These are phyloP conservation scores for Teratosphaeria epicoccoides DNA, from an alignment of 2,329 filamentous ascomycete species.

Conservation along the genomic window DNA sequence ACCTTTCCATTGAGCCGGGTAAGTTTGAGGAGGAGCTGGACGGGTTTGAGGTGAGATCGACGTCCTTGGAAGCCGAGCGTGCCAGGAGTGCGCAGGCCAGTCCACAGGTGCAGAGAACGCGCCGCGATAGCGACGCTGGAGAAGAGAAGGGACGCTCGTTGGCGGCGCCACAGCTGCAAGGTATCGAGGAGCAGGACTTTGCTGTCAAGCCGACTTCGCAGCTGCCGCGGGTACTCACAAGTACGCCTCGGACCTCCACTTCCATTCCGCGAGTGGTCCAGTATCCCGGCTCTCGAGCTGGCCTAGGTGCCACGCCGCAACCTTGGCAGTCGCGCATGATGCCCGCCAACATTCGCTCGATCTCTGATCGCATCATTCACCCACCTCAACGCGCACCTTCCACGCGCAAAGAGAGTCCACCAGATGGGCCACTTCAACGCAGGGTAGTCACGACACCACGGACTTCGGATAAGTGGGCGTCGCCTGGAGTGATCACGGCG, in stretches of 20 bases:
- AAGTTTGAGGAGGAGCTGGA: constrained; percentile 24
- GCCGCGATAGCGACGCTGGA: background rate
- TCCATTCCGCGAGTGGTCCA: constrained; percentile 16
- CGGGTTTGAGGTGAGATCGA: constrained; percentile 17
- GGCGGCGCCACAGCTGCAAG: background rate
- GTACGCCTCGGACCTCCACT: constrained; percentile 15
- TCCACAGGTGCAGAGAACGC: constrained; percentile 2
- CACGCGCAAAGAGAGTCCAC: constrained; percentile 13
- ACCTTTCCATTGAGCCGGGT: constrained; percentile 23
- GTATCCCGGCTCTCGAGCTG: constrained; percentile 12
- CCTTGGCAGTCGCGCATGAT: constrained; percentile 7
- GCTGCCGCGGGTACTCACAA: constrained; percentile 10
- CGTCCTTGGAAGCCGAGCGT: constrained; percentile 16
- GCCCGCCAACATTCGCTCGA: background rate
- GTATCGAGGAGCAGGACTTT: background rate
- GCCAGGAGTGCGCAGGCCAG: constrained; percentile 11
- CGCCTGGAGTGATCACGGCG: background rate
- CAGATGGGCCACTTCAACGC: constrained; percentile 10
- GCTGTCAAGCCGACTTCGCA: background rate
- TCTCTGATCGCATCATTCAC: constrained; percentile 10
- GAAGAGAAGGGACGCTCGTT: background rate
- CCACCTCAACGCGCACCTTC: constrained; percentile 12
- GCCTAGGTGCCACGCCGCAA: constrained; percentile 13
- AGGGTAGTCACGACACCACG: constrained; percentile 4
- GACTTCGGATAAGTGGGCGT: constrained; percentile 5